Evolutionary conservation across 2,329 filamentous ascomycete genomes (phyloP).

Genomic region (Xylaria sp.): DNA sequence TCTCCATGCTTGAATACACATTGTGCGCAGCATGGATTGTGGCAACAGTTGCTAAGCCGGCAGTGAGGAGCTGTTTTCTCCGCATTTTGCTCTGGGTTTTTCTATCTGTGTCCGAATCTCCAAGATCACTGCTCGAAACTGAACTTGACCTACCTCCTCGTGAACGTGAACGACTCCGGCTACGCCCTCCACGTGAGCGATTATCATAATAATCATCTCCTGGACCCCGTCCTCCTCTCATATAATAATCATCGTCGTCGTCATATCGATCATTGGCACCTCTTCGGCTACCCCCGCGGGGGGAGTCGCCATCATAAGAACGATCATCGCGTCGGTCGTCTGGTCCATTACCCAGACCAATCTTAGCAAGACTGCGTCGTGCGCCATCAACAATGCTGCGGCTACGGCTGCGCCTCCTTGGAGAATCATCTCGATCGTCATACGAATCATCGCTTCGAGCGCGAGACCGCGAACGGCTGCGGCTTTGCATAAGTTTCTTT

Average conservation of each 20-base stretch:
- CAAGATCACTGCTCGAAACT: slow-evolving; percentile 64
- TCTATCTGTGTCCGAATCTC: slow-evolving; percentile 67
- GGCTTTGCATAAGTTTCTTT: slow-evolving; percentile 66
- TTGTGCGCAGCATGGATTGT: slow-evolving; percentile 69
- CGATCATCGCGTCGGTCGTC: slow-evolving; percentile 58
- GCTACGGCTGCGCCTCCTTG: slow-evolving; percentile 64
- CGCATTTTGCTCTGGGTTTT: slow-evolving; percentile 65
- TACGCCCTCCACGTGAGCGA: slow-evolving; percentile 53
- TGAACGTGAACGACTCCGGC: slow-evolving; percentile 54
- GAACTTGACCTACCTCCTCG: slow-evolving; percentile 58
- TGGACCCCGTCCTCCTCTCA: slow-evolving; percentile 50
- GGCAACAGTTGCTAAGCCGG: slow-evolving; percentile 66
- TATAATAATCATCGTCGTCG: slow-evolving; percentile 49
- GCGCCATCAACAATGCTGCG: slow-evolving; percentile 72
- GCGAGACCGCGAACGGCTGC: slow-evolving; percentile 66
- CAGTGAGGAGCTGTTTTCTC: slow-evolving; percentile 70
- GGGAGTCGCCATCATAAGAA: slow-evolving; percentile 53
- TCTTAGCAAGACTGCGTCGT: slow-evolving; percentile 68
- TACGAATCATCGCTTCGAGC: slow-evolving; percentile 60
- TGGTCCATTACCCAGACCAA: slow-evolving; percentile 66
- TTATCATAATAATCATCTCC: slow-evolving; percentile 56
- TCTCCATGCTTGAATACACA: slow-evolving; percentile 68
- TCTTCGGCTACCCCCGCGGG: slow-evolving; percentile 51
- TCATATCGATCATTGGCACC: slow-evolving; percentile 51
- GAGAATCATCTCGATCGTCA: slow-evolving; percentile 56